phyloP scores from a whole-genome alignment of 345 rosid genomes.

The Heritiera fomes region DNA sequence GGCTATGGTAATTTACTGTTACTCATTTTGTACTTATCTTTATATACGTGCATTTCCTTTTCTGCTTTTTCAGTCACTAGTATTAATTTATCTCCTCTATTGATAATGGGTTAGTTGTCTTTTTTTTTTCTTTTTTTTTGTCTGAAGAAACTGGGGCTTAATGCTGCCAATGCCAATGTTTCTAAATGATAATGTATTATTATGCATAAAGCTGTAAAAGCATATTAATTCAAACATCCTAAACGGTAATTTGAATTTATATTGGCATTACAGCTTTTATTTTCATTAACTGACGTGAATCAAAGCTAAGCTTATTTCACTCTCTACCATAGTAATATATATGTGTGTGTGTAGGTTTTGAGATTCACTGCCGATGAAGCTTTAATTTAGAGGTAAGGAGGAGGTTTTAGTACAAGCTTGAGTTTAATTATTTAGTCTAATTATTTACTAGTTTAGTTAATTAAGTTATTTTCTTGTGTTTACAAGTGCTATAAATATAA shows the following conservation, averaged over 20 bases:
- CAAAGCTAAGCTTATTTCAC: slow-evolving; percentile 1
- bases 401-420: no score
- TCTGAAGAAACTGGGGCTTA: not conserved
- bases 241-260: not conserved
- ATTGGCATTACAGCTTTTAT: not conserved
- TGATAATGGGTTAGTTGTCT: not conserved
- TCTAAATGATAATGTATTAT: not conserved
- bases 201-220: not conserved
- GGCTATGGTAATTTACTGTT: slow-evolving; percentile 57
- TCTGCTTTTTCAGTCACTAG: slow-evolving; percentile 5
- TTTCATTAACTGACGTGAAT: not conserved
- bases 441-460: no score
- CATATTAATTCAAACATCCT: not conserved
- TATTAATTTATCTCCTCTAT: not conserved
- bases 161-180: not conserved
- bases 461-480: no score
- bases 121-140: not conserved
- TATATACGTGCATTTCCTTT: slow-evolving; percentile 3
- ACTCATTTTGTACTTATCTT: not conserved
- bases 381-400: no score
- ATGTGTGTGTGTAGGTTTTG: not conserved
- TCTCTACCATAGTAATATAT: not conserved
- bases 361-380: not conserved
- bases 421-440: no score
- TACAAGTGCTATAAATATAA: no score